Evolutionary conservation across 2,329 filamentous ascomycete genomes (phyloP).

Genomic region (Monosporascus sp.): DNA sequence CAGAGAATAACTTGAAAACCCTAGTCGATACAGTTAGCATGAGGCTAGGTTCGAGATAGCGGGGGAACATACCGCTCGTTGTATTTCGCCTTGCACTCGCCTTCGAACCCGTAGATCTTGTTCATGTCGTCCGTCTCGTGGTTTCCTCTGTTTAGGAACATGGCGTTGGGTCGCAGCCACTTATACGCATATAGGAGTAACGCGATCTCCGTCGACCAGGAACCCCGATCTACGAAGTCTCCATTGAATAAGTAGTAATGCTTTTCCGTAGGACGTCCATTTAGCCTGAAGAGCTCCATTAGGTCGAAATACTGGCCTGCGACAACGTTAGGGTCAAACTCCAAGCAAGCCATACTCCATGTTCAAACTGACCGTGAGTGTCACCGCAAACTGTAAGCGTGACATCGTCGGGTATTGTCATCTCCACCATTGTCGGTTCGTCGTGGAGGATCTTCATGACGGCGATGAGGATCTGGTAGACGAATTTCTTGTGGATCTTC

Average conservation of each 20-base stretch:
- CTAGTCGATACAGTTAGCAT: slow-evolving; percentile 31
- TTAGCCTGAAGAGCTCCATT: slow-evolving; percentile 90
- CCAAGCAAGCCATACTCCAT: not conserved
- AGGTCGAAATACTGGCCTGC: slow-evolving; percentile 96
- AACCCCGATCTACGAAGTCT: slow-evolving; percentile 95
- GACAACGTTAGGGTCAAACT: slow-evolving; percentile 11
- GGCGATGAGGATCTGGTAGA: slow-evolving; percentile 89
- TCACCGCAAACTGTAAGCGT: slow-evolving; percentile 93
- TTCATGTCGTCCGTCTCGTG: slow-evolving; percentile 99
- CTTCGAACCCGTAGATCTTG: slow-evolving; percentile 95
- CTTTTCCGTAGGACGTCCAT: slow-evolving; percentile 76
- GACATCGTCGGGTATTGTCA: slow-evolving; percentile 70
- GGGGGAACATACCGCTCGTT: slow-evolving; percentile 59
- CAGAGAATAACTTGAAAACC: slow-evolving; percentile 94
- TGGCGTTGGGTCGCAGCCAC: slow-evolving; percentile 78
- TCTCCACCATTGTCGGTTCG: slow-evolving; percentile 95
- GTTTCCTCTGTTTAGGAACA: slow-evolving; percentile 97
- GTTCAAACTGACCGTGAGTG: slow-evolving; percentile 69
- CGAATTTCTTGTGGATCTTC: slow-evolving; percentile 92
- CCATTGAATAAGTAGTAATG: slow-evolving; percentile 98
- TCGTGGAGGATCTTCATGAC: slow-evolving; percentile 86
- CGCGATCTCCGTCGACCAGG: slow-evolving; percentile 97
- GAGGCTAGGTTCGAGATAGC: not conserved
- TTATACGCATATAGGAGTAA: slow-evolving; percentile 94
- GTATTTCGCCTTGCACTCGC: slow-evolving; percentile 97